phyloP scores from a whole-genome alignment of 768 basidiomycete genomes.

The Lactifluus hygrophoroides region DNA sequence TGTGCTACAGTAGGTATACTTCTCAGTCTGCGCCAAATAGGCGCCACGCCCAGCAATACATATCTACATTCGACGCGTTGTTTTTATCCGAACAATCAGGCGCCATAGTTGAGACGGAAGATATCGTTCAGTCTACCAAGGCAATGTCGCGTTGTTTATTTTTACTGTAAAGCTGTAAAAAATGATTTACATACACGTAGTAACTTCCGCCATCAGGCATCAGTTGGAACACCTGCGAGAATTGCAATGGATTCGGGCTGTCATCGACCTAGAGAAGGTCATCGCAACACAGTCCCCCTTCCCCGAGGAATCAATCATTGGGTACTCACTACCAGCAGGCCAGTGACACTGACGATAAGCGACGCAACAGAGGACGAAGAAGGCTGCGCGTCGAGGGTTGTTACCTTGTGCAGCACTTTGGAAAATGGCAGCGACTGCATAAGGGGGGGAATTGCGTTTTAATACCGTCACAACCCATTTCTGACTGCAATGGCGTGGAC shows the following conservation, averaged over 20 bases:
- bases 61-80: constrained; percentile 2
- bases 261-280: constrained; percentile 62
- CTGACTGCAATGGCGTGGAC: constrained; percentile 6
- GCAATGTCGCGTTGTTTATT: neutral
- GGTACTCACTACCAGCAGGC: constrained; percentile 56
- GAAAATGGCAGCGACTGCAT: constrained; percentile 63
- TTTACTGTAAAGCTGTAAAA: neutral
- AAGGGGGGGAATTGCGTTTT: neutral
- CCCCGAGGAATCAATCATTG: no score
- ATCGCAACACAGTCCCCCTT: no score
- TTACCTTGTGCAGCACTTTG: constrained; percentile 71
- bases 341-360: constrained; percentile 83
- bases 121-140: constrained; percentile 68
- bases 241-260: constrained; percentile 67
- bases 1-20: constrained; percentile 10
- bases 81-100: constrained; percentile 18
- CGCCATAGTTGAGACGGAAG: constrained; percentile 82
- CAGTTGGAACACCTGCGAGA: constrained; percentile 91
- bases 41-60: neutral
- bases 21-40: neutral
- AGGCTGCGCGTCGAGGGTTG: constrained; percentile 85
- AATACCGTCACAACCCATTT: neutral
- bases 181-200: constrained; percentile 62
- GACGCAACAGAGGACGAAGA: constrained; percentile 49
- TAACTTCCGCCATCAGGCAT: constrained; percentile 64